These are phyloP conservation scores for Suaeda aralocaspica DNA, from an alignment of 148 eudicot species.

Conservation along the genomic window DNA sequence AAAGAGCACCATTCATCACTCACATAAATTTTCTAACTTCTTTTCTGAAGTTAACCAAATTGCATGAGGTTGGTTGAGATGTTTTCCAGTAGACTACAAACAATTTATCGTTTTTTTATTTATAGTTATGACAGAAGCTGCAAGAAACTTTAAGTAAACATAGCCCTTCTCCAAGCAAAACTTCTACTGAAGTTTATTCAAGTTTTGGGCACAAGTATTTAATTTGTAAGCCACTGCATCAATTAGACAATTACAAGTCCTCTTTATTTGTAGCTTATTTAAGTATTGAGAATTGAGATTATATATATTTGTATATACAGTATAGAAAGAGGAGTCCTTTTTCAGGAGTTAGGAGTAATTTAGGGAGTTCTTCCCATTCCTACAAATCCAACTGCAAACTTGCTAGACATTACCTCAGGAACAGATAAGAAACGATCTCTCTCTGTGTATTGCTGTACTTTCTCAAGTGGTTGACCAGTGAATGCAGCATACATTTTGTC, in stretches of 20 bases:
- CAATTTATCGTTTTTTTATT: no score
- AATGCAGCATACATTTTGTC: conserved; percentile 80
- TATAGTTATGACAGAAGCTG: background rate
- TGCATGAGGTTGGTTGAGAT: no score
- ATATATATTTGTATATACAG: background rate
- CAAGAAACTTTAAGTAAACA: background rate
- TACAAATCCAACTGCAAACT: background rate
- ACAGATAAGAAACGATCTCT: conserved; percentile 77
- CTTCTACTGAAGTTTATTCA: background rate
- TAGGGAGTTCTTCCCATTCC: background rate
- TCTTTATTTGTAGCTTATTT: background rate
- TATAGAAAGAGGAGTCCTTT: background rate
- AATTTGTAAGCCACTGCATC: background rate
- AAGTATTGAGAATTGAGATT: background rate
- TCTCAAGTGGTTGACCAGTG: conserved; percentile 80
- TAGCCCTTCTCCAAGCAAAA: background rate
- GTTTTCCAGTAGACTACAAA: no score
- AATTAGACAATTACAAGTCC: background rate
- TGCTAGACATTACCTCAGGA: conserved; percentile 54
- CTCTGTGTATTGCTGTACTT: conserved; percentile 68
- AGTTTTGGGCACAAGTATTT: background rate
- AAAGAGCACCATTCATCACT: no score
- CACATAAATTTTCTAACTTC: no score
- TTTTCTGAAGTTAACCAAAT: no score
- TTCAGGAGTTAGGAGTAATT: background rate